Percentiles rank a stretch among this genome's conserved stretches.
Evolutionary conservation across 768 basidiomycete genomes (phyloP).

Genomic region (Lactarius vividus): DNA sequence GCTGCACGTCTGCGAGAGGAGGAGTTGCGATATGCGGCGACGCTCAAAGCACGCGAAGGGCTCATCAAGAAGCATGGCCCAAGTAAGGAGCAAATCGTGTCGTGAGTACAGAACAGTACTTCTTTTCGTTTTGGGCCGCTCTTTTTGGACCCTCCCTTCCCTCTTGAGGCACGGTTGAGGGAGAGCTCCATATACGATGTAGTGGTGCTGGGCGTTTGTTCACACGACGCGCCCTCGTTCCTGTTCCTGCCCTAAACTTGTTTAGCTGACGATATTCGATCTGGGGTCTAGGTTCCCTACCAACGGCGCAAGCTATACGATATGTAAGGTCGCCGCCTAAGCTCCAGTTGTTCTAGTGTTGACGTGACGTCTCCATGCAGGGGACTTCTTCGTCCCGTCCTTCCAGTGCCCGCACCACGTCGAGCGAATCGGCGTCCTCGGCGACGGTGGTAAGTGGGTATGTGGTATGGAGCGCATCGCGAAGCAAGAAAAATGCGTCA

Average conservation of each 20-base stretch:
- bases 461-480: conserved; percentile 49
- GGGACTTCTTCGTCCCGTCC: conserved; percentile 54
- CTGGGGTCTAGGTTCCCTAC: conserved; percentile 10
- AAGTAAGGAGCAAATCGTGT: neutral
- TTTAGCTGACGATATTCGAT: neutral
- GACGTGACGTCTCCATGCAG: neutral
- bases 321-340: neutral
- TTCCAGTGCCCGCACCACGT: conserved; percentile 50
- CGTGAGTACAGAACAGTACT: conserved; percentile 8
- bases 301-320: neutral
- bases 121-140: neutral
- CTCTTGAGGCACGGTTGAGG: neutral
- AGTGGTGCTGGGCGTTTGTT: neutral
- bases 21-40: conserved; percentile 5
- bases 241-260: neutral
- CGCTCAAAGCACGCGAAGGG: neutral
- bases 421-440: conserved; percentile 48
- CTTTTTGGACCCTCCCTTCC: neutral
- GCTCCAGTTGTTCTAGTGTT: neutral
- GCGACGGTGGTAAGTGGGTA: conserved; percentile 56
- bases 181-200: too few relatives aligned
- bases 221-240: neutral
- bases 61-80: conserved; percentile 14
- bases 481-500: conserved; percentile 45
- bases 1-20: neutral